A percentile compares a stretch with the other conserved stretches of the same genome.
phyloP scores from a whole-genome alignment of 345 rosid genomes.

The Eucalyptus coolabah region DNA sequence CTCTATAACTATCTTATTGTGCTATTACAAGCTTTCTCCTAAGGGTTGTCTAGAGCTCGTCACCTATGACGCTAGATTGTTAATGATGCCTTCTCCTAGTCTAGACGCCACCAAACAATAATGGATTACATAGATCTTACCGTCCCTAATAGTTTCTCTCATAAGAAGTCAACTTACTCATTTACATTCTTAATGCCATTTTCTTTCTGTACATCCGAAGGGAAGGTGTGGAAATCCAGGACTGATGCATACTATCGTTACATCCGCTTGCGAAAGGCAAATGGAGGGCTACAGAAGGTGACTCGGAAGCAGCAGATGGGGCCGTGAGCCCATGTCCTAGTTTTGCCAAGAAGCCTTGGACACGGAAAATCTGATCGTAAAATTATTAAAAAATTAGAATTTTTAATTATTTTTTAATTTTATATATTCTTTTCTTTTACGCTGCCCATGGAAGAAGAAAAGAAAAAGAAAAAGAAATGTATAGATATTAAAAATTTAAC shows the following conservation, averaged over 20 bases:
- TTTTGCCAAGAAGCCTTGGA: not conserved
- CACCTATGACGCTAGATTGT: not conserved
- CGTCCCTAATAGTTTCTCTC: not conserved
- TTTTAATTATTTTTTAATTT: too few species aligned
- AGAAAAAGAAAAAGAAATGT: too few species aligned
- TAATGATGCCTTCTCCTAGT: not conserved
- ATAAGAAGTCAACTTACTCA: not conserved
- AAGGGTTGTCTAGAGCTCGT: too few species aligned
- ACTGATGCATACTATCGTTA: rapidly evolving
- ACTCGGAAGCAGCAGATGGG: not conserved
- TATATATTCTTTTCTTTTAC: too few species aligned
- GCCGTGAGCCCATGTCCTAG: not conserved
- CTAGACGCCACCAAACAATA: not conserved
- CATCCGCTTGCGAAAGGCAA: not conserved
- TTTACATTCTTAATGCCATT: not conserved
- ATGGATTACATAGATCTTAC: not conserved
- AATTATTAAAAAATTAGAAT: too few species aligned
- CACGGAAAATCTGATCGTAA: too few species aligned
- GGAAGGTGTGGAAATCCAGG: not conserved
- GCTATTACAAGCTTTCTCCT: not conserved
- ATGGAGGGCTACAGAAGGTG: not conserved
- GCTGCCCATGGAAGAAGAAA: too few species aligned
- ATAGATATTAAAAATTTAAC: too few species aligned
- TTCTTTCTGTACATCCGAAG: not conserved
- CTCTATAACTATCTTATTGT: not conserved